phyloP scores from a whole-genome alignment of 1,284 basidiomycete genomes.

The Anthracocystis walkeri region DNA sequence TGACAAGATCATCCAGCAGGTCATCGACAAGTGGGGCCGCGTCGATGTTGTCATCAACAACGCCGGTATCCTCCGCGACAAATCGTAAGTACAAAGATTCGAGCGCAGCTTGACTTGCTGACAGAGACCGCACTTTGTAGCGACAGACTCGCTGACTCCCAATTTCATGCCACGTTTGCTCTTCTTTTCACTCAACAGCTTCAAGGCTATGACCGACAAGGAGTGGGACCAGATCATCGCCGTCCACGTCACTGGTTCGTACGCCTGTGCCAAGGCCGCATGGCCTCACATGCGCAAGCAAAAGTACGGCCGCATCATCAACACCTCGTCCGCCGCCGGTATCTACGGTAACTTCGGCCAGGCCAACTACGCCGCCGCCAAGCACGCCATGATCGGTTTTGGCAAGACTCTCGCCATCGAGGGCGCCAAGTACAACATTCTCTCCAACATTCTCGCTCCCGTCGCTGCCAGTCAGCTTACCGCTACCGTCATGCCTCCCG shows the following conservation, averaged over 20 bases:
- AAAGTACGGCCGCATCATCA: conserved; percentile 72
- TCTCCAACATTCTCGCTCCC: conserved; percentile 87
- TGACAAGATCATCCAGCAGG: conserved; percentile 85
- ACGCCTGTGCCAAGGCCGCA: conserved; percentile 92
- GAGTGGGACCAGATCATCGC: conserved; percentile 75
- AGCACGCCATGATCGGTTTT: conserved; percentile 74
- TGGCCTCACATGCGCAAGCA: conserved; percentile 95
- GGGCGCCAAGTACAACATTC: conserved; percentile 93
- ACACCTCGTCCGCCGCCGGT: conserved; percentile 70
- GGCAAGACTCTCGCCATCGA: conserved; percentile 87
- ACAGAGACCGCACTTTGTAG: background rate
- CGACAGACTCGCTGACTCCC: conserved; percentile 3
- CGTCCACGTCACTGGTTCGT: conserved; percentile 95
- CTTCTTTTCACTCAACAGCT: conserved; percentile 37
- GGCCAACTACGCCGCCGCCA: conserved; percentile 78
- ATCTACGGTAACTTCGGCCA: conserved; percentile 91
- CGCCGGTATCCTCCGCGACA: conserved; percentile 88
- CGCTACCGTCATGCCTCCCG: conserved; percentile 94
- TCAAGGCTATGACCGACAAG: conserved; percentile 71
- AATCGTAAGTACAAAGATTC: conserved; percentile 38
- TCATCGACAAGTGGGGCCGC: conserved; percentile 88
- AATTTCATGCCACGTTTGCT: background rate
- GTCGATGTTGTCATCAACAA: conserved; percentile 81
- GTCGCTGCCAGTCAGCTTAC: conserved; percentile 95
- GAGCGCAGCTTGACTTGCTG: background rate